Base-by-base conservation (phyloP, 2,329 filamentous ascomycete species). In the Colletotrichum sp. region DNA sequence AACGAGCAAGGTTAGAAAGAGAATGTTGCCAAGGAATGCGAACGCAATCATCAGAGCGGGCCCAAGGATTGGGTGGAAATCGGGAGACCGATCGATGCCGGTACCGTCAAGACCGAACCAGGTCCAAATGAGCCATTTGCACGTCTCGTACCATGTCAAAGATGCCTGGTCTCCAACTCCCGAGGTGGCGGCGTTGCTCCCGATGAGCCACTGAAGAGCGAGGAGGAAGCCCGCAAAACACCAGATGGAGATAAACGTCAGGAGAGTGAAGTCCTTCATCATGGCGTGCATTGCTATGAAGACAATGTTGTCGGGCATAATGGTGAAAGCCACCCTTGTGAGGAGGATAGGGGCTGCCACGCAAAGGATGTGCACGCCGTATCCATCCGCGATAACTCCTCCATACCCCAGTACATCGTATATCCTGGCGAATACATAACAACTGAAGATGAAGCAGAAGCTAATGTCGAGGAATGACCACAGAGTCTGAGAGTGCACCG, bases 51-150 rank as follows among this genome's bases (percentile, higher is more conserved):
- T 95, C 8, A 95, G 86, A 0, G 90, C 87, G 0, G 93, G 93
- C 0, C 93, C 93, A 3, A 95, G 88, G 26, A 94, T 84, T 82
- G 90, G 87, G 81, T 95, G 93, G 82, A 95, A 93, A 57, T 92
- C 89, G 8, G 83, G 84, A 1, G 86, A 86, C 67, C 86, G 84
- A 71, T 89, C 87, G 55, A 90, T 89, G 5, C 88, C 88, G 3
- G 89, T 89, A 30, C 88, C 93, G 74, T 95, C 93, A 1, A 95
- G 89, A 2, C 93, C 93, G 79, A 95, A 95, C 93, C 93, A 95
- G 78, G 95, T 94, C 92, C 92, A 95, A 3, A 95, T 87, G 88
- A 95, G 93, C 93, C 93, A 95, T 82, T 95, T 95, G 52, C 90
- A 90, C 62, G 95, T 93, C 0, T 92, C 93, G 22, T 83, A 81